A percentile compares a stretch with the other conserved stretches of the same genome.
Evolutionary conservation across 176 grass and related monocot genomes (phyloP).

Genomic region (Phoenix dactylifera): DNA sequence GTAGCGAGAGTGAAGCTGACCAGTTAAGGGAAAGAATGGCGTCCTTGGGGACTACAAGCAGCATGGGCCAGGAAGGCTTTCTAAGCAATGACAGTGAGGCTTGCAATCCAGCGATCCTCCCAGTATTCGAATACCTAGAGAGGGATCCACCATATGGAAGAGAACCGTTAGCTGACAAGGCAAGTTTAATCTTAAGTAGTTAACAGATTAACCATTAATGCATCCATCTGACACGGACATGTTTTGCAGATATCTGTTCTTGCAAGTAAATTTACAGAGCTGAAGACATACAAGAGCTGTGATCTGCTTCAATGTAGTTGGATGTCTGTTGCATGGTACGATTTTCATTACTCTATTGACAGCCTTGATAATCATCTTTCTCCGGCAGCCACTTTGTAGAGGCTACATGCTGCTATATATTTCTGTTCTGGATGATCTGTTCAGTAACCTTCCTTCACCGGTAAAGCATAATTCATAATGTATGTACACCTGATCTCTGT

Average conservation of each 20-base stretch:
- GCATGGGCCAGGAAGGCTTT: conserved; percentile 36
- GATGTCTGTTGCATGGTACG: conserved; percentile 99
- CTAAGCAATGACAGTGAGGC: conserved; percentile 33
- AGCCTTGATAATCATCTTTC: background rate
- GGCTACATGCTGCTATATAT: background rate
- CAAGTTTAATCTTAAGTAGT: conserved; percentile 7
- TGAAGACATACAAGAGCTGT: conserved; percentile 85
- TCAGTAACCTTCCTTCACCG: too few species aligned
- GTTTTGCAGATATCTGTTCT: conserved; percentile 64
- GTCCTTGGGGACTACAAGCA: conserved; percentile 32
- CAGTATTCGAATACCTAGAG: conserved; percentile 73
- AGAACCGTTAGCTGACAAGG: conserved; percentile 95
- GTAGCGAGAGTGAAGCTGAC: conserved; percentile 48
- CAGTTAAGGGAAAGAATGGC: conserved; percentile 32
- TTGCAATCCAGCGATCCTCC: conserved; percentile 29
- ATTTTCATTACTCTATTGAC: background rate
- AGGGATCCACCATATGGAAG: conserved; percentile 69
- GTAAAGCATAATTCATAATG: too few species aligned
- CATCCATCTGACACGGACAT: background rate
- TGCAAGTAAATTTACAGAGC: conserved; percentile 61
- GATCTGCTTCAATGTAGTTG: conserved; percentile 78
- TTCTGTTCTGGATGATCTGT: background rate
- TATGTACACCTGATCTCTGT: too few species aligned
- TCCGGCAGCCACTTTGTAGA: background rate
- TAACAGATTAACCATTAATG: background rate